Base-by-base conservation (phyloP, 768 basidiomycete genomes). In the Tulasnella calospora region DNA sequence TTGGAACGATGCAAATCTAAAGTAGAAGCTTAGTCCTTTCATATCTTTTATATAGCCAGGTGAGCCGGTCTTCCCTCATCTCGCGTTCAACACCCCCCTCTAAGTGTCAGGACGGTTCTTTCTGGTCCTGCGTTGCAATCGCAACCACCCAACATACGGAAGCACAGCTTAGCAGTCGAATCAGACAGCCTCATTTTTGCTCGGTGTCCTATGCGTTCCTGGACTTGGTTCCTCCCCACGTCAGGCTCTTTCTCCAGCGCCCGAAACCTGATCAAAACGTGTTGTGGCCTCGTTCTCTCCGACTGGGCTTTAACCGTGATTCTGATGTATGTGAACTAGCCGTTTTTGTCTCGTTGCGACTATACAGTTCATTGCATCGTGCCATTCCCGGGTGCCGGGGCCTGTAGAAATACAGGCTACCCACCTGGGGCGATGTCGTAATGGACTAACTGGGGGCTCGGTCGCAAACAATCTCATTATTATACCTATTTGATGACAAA, bases 341-440 rank as follows among this genome's bases (percentile, higher is more conserved):
- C 57, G 3, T 61, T 61, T 30, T 67, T 35, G 61, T 67, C 3
- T 67, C 27, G 61, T 67, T 35, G 61, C 61, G 61, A n/a, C 33
- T 67, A 67, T 67, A 67, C 61, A 67, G 61, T 27, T 67, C 30
- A 6, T 67, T n/a, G 61, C 61, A 33, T 67, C 33, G 51, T 67
- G 61, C 30, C 15, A 57, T n/a, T 2, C 61, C 30, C 61, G 61
- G 61, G 61, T 67, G 27, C 21, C 12, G 55, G 55, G 15, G 55
- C 30, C 61, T 35, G 27, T 30, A 17, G 23, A 6, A 21, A 1
- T 2, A 23, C 17, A 46, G 57, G 57, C 55, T 4, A 33, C 61
- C 61, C 61, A 13, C 27, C 33, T 33, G n/a, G 61, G n/a, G 61
- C 7, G 6, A 9, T 67, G 33, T 67, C 61, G 27, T 67, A 17